Evolutionary conservation across 306 rosid species (phyloP).

Genomic region (Casuarina glauca): DNA sequence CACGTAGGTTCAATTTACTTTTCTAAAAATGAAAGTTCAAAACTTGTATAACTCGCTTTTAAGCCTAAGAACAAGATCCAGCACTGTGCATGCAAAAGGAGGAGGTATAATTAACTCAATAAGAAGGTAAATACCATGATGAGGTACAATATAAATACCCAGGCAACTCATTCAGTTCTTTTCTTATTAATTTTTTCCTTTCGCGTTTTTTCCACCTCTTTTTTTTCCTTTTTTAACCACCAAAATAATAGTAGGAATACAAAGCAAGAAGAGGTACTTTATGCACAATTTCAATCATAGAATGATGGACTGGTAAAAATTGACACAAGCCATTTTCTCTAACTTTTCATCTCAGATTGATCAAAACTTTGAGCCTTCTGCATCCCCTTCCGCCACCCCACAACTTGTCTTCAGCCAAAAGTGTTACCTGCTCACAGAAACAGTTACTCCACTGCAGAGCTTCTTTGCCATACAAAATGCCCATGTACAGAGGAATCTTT

Average conservation of each 20-base stretch:
- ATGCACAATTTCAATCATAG: neutral
- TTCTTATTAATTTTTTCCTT: neutral
- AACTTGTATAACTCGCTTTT: too few species aligned
- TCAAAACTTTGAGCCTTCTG: neutral
- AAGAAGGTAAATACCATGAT: neutral
- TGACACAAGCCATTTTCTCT: neutral
- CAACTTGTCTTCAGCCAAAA: neutral
- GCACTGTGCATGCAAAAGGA: neutral
- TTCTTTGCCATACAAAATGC: slow-evolving; percentile 29
- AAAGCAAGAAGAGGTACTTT: neutral
- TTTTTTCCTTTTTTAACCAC: neutral
- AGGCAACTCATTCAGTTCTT: neutral
- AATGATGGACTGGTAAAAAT: neutral
- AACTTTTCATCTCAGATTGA: neutral
- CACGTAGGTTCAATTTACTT: too few species aligned
- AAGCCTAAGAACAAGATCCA: too few species aligned
- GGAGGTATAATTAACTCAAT: neutral
- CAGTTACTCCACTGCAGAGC: slow-evolving; percentile 23
- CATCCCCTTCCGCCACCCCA: neutral
- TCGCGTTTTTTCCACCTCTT: neutral
- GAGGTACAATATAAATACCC: neutral
- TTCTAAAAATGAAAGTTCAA: too few species aligned
- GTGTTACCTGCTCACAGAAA: neutral
- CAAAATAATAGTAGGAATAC: neutral
- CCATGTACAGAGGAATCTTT: slow-evolving; percentile 48